These are phyloP conservation scores for Entophlyctis luteolus DNA, from an alignment of 192 early-diverging fungal species.

Conservation along the genomic window DNA sequence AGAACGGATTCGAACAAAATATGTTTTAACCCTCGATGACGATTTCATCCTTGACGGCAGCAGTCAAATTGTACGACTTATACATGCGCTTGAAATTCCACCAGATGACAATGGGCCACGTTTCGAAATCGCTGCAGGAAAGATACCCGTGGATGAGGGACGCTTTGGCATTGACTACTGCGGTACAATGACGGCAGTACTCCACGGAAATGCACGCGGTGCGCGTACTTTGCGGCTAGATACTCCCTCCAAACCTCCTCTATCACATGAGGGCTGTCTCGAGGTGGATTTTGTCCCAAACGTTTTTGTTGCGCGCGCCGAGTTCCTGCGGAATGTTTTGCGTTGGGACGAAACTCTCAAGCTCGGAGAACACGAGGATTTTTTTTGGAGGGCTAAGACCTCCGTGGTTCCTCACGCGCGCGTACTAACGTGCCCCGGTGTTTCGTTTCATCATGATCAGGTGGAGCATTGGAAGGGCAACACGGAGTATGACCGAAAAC, in stretches of 20 bases:
- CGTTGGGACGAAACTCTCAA: constrained; percentile 36
- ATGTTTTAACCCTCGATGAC: constrained; percentile 35
- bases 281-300: constrained; percentile 38
- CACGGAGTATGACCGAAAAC: constrained; percentile 32
- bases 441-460: constrained; percentile 33
- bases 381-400: constrained; percentile 35
- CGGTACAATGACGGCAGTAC: constrained; percentile 30
- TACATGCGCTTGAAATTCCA: constrained; percentile 28
- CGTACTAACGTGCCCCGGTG: constrained; percentile 32
- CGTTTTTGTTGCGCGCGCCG: constrained; percentile 32
- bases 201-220: too few species aligned
- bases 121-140: constrained; percentile 35
- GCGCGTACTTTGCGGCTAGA: constrained; percentile 9
- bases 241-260: not conserved
- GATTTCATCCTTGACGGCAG: constrained; percentile 25
- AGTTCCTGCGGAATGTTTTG: constrained; percentile 15
- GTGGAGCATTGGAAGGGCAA: constrained; percentile 30
- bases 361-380: constrained; percentile 38
- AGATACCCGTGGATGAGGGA: constrained; percentile 33
- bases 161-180: constrained; percentile 33
- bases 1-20: constrained; percentile 23
- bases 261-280: constrained; percentile 23
- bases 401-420: constrained; percentile 23
- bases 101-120: not conserved
- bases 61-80: constrained; percentile 8